Conservation (phyloP, 768 basidiomycete species). For the Leucocoprinus sp. region DNA sequence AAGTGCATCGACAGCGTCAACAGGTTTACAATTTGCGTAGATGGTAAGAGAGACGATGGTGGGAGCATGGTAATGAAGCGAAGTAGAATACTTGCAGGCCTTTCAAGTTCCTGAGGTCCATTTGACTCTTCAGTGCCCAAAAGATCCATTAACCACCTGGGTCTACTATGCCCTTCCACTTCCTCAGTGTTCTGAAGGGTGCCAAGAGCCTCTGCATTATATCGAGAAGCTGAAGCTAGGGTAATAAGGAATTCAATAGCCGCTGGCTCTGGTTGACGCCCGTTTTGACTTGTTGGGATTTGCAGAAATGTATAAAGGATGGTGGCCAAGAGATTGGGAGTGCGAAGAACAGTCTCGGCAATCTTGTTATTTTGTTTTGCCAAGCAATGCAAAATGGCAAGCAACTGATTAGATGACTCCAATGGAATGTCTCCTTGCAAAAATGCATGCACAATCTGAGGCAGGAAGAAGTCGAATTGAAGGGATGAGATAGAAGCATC, state of each 20-base stretch:
- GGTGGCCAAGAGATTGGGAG: slow-evolving; percentile 42
- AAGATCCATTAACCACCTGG: neutral
- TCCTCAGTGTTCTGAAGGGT: slow-evolving; percentile 17
- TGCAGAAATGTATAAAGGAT: slow-evolving; percentile 49
- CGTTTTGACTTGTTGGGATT: slow-evolving; percentile 30
- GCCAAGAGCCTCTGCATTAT: slow-evolving; percentile 49
- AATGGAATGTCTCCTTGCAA: slow-evolving; percentile 34
- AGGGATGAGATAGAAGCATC: slow-evolving; percentile 26
- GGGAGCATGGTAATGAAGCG: slow-evolving; percentile 63
- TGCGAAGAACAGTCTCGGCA: slow-evolving; percentile 43
- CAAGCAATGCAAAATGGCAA: slow-evolving; percentile 53
- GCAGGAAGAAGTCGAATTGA: slow-evolving; percentile 33
- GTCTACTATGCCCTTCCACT: neutral
- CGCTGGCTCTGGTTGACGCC: slow-evolving; percentile 31
- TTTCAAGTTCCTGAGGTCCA: neutral
- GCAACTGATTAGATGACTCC: slow-evolving; percentile 45
- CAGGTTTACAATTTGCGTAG: slow-evolving; percentile 39
- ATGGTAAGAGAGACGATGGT: slow-evolving; percentile 28
- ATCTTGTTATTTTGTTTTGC: slow-evolving; percentile 48
- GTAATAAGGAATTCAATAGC: slow-evolving; percentile 51
- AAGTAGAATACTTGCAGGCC: slow-evolving; percentile 53
- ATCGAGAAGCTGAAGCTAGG: slow-evolving; percentile 59
- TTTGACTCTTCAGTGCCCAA: neutral
- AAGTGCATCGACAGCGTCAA: slow-evolving; percentile 51
- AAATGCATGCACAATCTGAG: slow-evolving; percentile 37